Base-by-base conservation (phyloP, 169 alveolate genomes). In the Plasmodium inui region DNA sequence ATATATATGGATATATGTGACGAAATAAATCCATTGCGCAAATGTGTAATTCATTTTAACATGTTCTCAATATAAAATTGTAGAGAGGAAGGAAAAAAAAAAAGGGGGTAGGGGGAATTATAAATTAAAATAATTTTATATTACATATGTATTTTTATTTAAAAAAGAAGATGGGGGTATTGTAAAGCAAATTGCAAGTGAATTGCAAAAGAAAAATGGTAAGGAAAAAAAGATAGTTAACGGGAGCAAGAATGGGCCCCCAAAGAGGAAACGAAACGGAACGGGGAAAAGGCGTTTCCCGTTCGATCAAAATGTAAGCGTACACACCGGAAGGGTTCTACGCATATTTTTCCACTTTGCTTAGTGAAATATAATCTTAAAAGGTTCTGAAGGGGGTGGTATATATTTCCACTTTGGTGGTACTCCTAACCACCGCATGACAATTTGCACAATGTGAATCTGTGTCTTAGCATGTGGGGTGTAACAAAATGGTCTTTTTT, bases 21-120 rank as follows among this genome's bases (percentile, higher is more conserved):
- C 78, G 78, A 72, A 84, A 73, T 57, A 71, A 57, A 76, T 30
- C 93, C 84, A 85, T 85, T 74, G 93, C n/a, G 70, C 93, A 85
- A 85, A 85, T 85, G 93, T 85, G 84, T 85, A 76, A 85, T 85
- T 85, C 93, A 85, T 85, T 85, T 85, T 73, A 85, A 41, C 93
- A 85, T 85, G 93, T 85, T 85, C 61, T 74, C 85, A 73, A 73
- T 85, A 85, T 32, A 85, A 85, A 46, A 85, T 76, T 85, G 80
- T 72, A 83, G 61, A 85, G 26, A 57, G 76, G 93, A 61, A 41
- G 26, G 85, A 34, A 17, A 41, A 32, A 76, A 32, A 44, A 12
- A 44, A 10, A 76, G 83, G 3, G 83, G 70, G 14, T 6, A 17
- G 17, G 30, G 10, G 70, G 34, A 37, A 79, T 61, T 88, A 78